Evolutionary conservation across 1,284 basidiomycete genomes (phyloP), one percentile per base, ranked within the genome.

Genomic region (Melanopsichium pennsylvanicum): DNA sequence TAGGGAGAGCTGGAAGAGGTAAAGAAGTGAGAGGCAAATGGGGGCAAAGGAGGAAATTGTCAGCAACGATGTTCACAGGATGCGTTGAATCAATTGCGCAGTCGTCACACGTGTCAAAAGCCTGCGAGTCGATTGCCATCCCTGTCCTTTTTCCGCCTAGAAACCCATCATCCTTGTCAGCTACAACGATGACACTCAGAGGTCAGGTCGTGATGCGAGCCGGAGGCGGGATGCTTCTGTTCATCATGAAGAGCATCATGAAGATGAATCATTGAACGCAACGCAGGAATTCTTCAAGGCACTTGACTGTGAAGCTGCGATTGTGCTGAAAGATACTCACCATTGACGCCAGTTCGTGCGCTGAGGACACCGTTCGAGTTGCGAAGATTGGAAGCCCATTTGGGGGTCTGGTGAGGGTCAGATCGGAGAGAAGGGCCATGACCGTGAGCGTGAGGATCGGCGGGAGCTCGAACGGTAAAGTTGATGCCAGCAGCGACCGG

Each of bases 391-490:
- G 59, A 51, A 11, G 59, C 47, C 62, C 67, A 73, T 54, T 52
- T 56, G 35, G 71, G 71, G 55, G 70, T 50, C 59, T 73, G 71
- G 56, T 54, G 50, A 18, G 52, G 40, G 42, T 73, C 71, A 57
- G 58, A 62, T 60, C 71, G 71, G 43, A 66, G 59, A 46, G 61
- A 63, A 54, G 67, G 58, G 44, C 66, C 61, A 50, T 70, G 62
- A 47, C 64, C 66, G 52, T 72, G 56, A 56, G 61, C 58, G 50
- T 69, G 70, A 13, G 68, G 66, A 58, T 75, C 75, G 50, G 54
- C 69, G 31, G 73, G 73, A 40, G 75, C 75, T 21, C 75, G 72
- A 12, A 46, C 75, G 49, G 59, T 52, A 42, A 72, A 57, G 75
- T 75, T 77, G 64, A 70, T 66, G 58, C 57, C 60, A 52, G 56